A percentile compares a stretch with the other conserved stretches of the same genome.
Conservation (phyloP, 2,329 filamentous ascomycete genomes). For the Aspergillus carbonarius region DNA sequence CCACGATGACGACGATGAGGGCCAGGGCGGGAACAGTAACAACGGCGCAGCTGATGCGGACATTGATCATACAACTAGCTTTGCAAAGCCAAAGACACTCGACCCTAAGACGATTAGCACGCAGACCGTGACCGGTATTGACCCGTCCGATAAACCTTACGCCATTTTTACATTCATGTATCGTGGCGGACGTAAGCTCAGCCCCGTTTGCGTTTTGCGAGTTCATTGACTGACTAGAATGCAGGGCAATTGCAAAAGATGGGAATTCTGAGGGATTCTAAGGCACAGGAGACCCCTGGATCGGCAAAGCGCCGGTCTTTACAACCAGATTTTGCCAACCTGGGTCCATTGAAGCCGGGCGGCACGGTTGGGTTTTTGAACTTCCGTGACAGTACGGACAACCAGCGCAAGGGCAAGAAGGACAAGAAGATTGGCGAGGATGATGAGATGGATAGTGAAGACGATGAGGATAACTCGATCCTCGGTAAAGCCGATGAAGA, state of each 20-base stretch:
- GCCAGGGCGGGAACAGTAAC: conserved; percentile 51
- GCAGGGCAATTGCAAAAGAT: conserved; percentile 94
- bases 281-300: conserved; percentile 58
- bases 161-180: conserved; percentile 98
- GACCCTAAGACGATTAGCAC: conserved; percentile 98
- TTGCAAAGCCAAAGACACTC: conserved; percentile 91
- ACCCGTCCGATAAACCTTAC: conserved; percentile 93
- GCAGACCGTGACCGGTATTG: conserved; percentile 97
- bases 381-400: conserved; percentile 70
- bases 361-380: conserved; percentile 87
- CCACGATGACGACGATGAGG: conserved; percentile 86
- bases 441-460: conserved; percentile 73
- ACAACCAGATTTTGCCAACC: conserved; percentile 78
- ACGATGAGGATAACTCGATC: conserved; percentile 65
- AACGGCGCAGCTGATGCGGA: conserved; percentile 70
- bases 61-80: conserved; percentile 95
- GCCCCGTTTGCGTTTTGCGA: not conserved
- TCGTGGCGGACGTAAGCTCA: conserved; percentile 79
- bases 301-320: conserved; percentile 75
- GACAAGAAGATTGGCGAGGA: conserved; percentile 52
- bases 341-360: conserved; percentile 80
- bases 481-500: conserved; percentile 64
- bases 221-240: not conserved
- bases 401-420: conserved; percentile 59
- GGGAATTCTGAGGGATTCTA: conserved; percentile 74